Conservation (phyloP, 768 basidiomycete species). For the Chiua virens region DNA sequence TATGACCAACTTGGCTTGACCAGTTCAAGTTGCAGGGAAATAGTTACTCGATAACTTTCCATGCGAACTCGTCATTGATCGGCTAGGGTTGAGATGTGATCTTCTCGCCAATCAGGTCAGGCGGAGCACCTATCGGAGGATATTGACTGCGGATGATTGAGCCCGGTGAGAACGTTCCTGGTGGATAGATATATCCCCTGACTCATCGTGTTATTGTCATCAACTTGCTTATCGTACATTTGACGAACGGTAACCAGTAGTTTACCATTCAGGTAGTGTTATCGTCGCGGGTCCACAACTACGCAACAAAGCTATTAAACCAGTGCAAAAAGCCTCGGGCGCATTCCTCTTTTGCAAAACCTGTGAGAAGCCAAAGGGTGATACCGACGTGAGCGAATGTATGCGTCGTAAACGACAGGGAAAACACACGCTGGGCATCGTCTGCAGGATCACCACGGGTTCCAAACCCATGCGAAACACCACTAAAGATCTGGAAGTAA, state of each 20-base stretch:
- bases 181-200: no score
- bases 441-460: conserved; percentile 31
- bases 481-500: conserved; percentile 57
- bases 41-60: no score
- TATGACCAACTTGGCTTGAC: no score
- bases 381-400: neutral
- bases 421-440: conserved; percentile 20
- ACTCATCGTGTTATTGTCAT: neutral
- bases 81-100: no score
- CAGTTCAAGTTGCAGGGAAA: no score
- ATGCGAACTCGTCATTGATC: no score
- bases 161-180: no score
- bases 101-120: no score
- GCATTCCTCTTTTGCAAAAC: conserved; percentile 62
- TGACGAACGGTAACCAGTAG: neutral
- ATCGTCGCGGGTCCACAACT: neutral
- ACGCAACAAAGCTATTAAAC: conserved; percentile 47
- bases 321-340: conserved; percentile 50
- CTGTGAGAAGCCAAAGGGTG: conserved; percentile 26
- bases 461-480: conserved; percentile 40
- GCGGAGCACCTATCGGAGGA: no score
- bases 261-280: no score
- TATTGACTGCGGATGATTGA: no score
- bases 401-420: neutral
- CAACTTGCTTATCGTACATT: no score